A percentile compares a stretch with the other conserved stretches of the same genome.
These are phyloP conservation scores for Xylariaceae sp. DNA, from an alignment of 2,329 filamentous ascomycete species.

Conservation along the genomic window DNA sequence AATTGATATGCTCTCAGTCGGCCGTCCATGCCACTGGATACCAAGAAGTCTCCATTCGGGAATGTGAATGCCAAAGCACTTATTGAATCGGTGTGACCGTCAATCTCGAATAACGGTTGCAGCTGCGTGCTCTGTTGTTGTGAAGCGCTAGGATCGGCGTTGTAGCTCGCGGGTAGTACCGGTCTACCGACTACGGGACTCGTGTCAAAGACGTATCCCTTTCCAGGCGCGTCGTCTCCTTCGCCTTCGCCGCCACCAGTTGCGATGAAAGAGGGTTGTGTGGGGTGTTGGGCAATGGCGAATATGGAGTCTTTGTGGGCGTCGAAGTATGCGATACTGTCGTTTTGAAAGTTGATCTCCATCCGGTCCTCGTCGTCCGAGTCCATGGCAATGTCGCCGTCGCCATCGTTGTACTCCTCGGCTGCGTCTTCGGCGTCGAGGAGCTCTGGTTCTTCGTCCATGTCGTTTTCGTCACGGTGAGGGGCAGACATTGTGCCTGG, in stretches of 20 bases:
- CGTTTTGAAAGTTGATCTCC: conserved; percentile 82
- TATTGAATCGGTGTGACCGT: conserved; percentile 91
- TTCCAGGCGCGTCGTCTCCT: conserved; percentile 63
- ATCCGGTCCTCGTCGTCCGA: conserved; percentile 67
- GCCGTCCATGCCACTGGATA: conserved; percentile 88
- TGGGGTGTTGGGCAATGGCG: conserved; percentile 88
- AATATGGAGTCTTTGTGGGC: conserved; percentile 88
- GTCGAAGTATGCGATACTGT: conserved; percentile 92
- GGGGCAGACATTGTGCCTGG: conserved; percentile 32
- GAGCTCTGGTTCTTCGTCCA: conserved; percentile 64
- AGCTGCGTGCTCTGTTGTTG: conserved; percentile 54
- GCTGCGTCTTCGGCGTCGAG: conserved; percentile 74
- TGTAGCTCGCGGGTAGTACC: conserved; percentile 73
- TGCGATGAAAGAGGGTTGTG: conserved; percentile 72
- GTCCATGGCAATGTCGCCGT: conserved; percentile 78
- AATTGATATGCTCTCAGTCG: conserved; percentile 69
- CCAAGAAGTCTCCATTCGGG: conserved; percentile 76
- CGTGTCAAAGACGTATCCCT: conserved; percentile 82
- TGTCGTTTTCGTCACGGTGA: conserved; percentile 40
- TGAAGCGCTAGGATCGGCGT: conserved; percentile 62
- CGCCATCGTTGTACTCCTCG: conserved; percentile 61
- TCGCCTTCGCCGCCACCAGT: conserved; percentile 74
- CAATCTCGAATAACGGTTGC: conserved; percentile 67
- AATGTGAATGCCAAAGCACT: conserved; percentile 83
- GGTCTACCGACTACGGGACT: conserved; percentile 61